Conservation (phyloP, 768 basidiomycete species). For the Hebeloma cylindrosporum region DNA sequence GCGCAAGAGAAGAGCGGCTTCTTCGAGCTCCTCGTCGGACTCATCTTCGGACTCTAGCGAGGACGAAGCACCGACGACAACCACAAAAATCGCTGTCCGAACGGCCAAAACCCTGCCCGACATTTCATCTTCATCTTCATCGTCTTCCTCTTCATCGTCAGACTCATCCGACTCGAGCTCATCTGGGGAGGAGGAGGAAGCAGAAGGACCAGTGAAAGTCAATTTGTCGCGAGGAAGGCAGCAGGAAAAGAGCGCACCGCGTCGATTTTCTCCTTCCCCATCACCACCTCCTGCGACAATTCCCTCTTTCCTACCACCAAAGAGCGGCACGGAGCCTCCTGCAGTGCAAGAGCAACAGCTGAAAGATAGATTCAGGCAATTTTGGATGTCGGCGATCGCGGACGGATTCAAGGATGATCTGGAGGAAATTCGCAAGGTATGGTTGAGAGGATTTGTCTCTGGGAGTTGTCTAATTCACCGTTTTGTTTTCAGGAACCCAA, state of each 20-base stretch:
- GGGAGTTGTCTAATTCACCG: neutral
- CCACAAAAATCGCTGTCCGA: conserved; percentile 10
- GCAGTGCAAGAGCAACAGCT: conserved; percentile 50
- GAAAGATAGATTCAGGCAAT: conserved; percentile 72
- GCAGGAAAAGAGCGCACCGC: conserved; percentile 14
- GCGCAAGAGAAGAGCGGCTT: conserved; percentile 51
- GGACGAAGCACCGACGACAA: conserved; percentile 19
- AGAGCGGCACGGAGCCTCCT: conserved; percentile 26
- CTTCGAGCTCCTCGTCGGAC: conserved; percentile 41
- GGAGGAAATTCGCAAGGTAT: conserved; percentile 79
- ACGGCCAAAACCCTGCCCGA: conserved; percentile 26
- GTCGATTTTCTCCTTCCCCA: conserved; percentile 40
- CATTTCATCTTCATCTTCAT: conserved; percentile 29
- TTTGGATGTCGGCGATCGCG: conserved; percentile 84
- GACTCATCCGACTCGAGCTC: conserved; percentile 25
- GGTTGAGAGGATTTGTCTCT: conserved; percentile 18
- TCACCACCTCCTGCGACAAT: conserved; percentile 46
- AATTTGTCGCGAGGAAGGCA: conserved; percentile 10
- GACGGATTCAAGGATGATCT: conserved; percentile 84
- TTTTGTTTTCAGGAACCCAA: conserved; percentile 51
- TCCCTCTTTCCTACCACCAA: conserved; percentile 57
- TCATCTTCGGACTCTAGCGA: conserved; percentile 38
- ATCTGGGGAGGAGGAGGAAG: conserved; percentile 17
- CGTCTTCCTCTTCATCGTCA: conserved; percentile 26
- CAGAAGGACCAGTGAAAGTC: conserved; percentile 10